A percentile compares a stretch with the other conserved stretches of the same genome.
Conservation (phyloP, 805 yeast genomes). For the Hagleromyces aurorensis region DNA sequence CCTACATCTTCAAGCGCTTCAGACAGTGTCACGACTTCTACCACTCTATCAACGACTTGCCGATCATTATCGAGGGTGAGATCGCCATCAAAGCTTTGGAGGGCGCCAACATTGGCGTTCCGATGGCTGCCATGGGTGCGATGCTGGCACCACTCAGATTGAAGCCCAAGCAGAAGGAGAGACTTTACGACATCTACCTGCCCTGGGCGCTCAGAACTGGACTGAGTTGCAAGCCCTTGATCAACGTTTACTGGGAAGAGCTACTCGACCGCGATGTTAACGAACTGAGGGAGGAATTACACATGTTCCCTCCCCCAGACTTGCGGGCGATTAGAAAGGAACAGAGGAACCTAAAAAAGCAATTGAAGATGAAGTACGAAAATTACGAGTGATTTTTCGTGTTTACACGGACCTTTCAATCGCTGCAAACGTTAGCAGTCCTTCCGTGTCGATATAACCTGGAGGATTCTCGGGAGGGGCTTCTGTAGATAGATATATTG, state of each 20-base stretch:
- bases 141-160: slow-evolving; percentile 80
- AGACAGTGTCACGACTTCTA: slow-evolving; percentile 96
- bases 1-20: slow-evolving; percentile 87
- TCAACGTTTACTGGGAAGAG: slow-evolving; percentile 91
- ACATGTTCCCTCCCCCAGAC: slow-evolving; percentile 73
- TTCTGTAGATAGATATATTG: too few relatives aligned
- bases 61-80: slow-evolving; percentile 93
- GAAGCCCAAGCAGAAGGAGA: slow-evolving; percentile 49
- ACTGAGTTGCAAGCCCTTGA: slow-evolving; percentile 60
- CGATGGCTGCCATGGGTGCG: slow-evolving; percentile 93
- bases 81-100: slow-evolving; percentile 89
- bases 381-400: too few relatives aligned
- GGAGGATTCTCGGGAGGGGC: too few relatives aligned
- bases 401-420: not conserved
- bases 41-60: slow-evolving; percentile 85
- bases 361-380: slow-evolving; percentile 24
- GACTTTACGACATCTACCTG: slow-evolving; percentile 62
- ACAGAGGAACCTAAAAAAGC: slow-evolving; percentile 16
- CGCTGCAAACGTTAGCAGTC: not conserved
- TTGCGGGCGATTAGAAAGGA: slow-evolving; percentile 54
- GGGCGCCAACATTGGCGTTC: slow-evolving; percentile 84
- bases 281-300: slow-evolving; percentile 62
- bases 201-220: slow-evolving; percentile 87
- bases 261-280: slow-evolving; percentile 62
- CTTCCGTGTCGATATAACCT: too few relatives aligned